Percentiles rank a stretch among this genome's conserved stretches.
Conservation (phyloP, 495 filamentous ascomycete species). For the Talaromyces adpressus region DNA sequence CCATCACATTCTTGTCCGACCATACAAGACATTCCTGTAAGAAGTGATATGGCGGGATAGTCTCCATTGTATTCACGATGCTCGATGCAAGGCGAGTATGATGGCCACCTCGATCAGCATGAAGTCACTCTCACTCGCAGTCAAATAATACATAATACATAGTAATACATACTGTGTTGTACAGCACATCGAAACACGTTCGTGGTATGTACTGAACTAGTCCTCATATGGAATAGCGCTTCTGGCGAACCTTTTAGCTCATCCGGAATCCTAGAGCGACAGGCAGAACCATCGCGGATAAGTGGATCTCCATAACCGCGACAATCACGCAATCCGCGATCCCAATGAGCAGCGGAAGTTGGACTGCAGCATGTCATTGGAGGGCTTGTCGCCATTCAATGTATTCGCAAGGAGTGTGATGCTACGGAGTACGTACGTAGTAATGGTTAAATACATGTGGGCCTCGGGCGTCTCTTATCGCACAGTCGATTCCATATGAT, state of each 20-base stretch:
- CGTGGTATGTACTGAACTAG: neutral
- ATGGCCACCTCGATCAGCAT: neutral
- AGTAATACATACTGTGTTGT: too few relatives aligned
- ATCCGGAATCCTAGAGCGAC: neutral
- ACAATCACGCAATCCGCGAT: neutral
- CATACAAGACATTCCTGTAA: neutral
- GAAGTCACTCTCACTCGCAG: neutral
- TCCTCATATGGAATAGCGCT: neutral
- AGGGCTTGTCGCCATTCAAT: neutral
- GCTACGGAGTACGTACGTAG: neutral
- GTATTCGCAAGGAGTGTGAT: neutral
- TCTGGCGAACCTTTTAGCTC: neutral
- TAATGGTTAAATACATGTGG: neutral
- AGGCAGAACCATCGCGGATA: slow-evolving; percentile 1
- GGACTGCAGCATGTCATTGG: neutral
- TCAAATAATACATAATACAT: neutral
- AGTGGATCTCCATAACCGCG: neutral
- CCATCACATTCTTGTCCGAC: neutral
- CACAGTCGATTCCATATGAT: neutral
- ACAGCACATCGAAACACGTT: neutral
- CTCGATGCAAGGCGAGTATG: neutral
- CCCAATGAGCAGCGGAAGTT: neutral
- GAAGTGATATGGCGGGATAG: neutral
- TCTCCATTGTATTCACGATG: neutral
- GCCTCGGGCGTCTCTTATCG: neutral